Percentiles rank a stretch among this genome's conserved stretches.
Evolutionary conservation across 768 basidiomycete species (phyloP).

Genomic region (Trametes punicea): DNA sequence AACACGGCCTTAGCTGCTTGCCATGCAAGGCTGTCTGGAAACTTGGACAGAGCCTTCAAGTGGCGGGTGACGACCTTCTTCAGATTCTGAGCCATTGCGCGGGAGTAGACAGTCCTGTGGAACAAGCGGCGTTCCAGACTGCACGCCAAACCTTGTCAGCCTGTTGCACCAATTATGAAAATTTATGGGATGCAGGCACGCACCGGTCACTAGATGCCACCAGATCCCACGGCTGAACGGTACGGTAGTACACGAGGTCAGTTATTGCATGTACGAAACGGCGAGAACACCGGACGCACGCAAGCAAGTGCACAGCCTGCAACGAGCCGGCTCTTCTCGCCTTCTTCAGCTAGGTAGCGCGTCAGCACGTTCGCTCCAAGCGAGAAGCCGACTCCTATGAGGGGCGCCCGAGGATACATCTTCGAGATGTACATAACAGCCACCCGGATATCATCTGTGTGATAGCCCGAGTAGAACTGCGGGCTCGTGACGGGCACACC

Average conservation of each 20-base stretch:
- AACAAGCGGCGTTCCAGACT: slow-evolving; percentile 57
- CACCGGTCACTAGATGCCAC: slow-evolving; percentile 31
- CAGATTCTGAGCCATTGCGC: slow-evolving; percentile 76
- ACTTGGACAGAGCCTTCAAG: slow-evolving; percentile 40
- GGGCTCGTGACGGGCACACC: slow-evolving; percentile 79
- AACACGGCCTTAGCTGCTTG: slow-evolving; percentile 45
- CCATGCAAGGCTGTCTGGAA: slow-evolving; percentile 50
- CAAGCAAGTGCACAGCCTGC: slow-evolving; percentile 72
- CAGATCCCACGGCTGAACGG: slow-evolving; percentile 48
- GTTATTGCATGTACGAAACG: slow-evolving; percentile 5
- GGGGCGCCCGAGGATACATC: slow-evolving; percentile 72
- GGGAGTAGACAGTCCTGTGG: slow-evolving; percentile 67
- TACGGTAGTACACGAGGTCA: slow-evolving; percentile 6
- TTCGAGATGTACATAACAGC: slow-evolving; percentile 74
- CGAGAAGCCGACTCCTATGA: slow-evolving; percentile 89
- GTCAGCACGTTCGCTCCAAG: slow-evolving; percentile 91
- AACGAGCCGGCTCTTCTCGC: slow-evolving; percentile 53
- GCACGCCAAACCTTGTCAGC: slow-evolving; percentile 10
- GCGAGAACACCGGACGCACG: slow-evolving; percentile 44
- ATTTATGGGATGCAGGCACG: slow-evolving; percentile 6
- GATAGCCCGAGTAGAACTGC: slow-evolving; percentile 83
- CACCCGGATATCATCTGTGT: slow-evolving; percentile 85
- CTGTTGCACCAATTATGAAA: too few relatives aligned
- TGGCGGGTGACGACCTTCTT: slow-evolving; percentile 55
- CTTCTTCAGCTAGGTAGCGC: slow-evolving; percentile 85